Evolutionary conservation across 371 early-diverging fungal genomes (phyloP).

Genomic region (Mortierella sp.): DNA sequence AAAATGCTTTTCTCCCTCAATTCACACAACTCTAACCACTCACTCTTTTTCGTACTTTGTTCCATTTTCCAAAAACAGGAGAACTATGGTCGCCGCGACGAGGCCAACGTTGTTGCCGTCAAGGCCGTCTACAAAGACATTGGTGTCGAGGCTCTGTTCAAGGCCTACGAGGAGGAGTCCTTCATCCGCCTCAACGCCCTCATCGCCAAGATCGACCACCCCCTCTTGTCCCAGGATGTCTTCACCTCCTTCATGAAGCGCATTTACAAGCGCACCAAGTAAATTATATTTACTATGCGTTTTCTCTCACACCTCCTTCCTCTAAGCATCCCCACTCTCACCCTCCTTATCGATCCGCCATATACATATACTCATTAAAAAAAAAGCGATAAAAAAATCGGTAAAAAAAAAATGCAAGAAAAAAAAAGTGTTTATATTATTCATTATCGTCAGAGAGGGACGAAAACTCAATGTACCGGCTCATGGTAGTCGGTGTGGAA

Average conservation of each 20-base stretch:
- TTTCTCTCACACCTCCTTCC: background rate
- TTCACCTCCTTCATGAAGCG: conserved; percentile 93
- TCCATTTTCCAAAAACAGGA: conserved; percentile 58
- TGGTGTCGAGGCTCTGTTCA: conserved; percentile 82
- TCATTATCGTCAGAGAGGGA: conserved; percentile 22
- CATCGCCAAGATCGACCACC: conserved; percentile 83
- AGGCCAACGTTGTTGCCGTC: conserved; percentile 81
- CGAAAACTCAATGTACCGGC: conserved; percentile 42
- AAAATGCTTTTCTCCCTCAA: background rate
- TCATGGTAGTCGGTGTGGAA: conserved; percentile 34
- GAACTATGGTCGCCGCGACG: conserved; percentile 92
- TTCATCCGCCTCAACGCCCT: conserved; percentile 78
- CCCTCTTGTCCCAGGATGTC: conserved; percentile 81
- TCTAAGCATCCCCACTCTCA: background rate
- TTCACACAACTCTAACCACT: background rate
- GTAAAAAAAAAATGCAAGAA: background rate
- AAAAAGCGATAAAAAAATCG: background rate
- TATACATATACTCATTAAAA: background rate
- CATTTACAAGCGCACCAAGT: conserved; percentile 94
- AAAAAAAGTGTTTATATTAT: background rate
- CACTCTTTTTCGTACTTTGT: background rate
- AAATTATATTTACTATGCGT: conserved; percentile 49
- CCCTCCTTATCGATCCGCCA: background rate
- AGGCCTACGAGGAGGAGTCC: conserved; percentile 89
- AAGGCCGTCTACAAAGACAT: conserved; percentile 89